Percentiles rank a stretch among this genome's conserved stretches.
phyloP scores from a whole-genome alignment of 768 basidiomycete species.

The Fomitopsis pulvina region DNA sequence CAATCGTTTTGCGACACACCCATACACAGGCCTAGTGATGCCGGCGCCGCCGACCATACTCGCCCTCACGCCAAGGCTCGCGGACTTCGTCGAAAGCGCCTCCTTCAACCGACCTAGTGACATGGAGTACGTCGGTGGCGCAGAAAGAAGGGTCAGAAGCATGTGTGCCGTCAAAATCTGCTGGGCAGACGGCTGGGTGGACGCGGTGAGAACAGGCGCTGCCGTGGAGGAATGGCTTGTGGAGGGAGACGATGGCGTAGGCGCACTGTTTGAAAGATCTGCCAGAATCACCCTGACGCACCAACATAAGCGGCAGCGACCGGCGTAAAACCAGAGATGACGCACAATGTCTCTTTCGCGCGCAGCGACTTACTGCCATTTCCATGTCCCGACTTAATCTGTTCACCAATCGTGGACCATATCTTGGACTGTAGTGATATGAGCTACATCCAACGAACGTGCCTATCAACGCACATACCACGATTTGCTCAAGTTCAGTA shows the following conservation, averaged over 20 bases:
- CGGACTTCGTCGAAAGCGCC: constrained; percentile 37
- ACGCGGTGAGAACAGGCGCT: constrained; percentile 18
- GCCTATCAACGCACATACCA: constrained; percentile 30
- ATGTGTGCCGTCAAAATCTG: constrained; percentile 69
- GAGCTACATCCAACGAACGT: not conserved
- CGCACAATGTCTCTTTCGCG: constrained; percentile 57
- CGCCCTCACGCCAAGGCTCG: constrained; percentile 22
- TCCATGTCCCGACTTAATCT: constrained; percentile 50
- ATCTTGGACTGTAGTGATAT: constrained; percentile 47
- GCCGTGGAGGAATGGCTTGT: constrained; percentile 44
- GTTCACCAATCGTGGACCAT: constrained; percentile 59
- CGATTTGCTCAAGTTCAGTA: constrained; percentile 55
- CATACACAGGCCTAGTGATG: constrained; percentile 60
- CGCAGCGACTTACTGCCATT: constrained; percentile 36
- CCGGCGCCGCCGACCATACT: constrained; percentile 32
- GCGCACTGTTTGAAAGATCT: constrained; percentile 41
- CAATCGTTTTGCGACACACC: constrained; percentile 75
- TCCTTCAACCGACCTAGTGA: constrained; percentile 60
- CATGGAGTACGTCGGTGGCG: constrained; percentile 48
- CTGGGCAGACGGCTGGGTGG: constrained; percentile 47
- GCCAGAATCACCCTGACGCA: constrained; percentile 28
- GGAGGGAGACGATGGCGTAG: constrained; percentile 49
- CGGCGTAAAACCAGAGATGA: not conserved
- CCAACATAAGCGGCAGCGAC: too few species aligned
- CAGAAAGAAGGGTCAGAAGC: constrained; percentile 49